Evolutionary conservation across 495 filamentous ascomycete genomes (phyloP), one percentile per base, ranked within the genome.

Genomic region (Penicillium bialowiezense): DNA sequence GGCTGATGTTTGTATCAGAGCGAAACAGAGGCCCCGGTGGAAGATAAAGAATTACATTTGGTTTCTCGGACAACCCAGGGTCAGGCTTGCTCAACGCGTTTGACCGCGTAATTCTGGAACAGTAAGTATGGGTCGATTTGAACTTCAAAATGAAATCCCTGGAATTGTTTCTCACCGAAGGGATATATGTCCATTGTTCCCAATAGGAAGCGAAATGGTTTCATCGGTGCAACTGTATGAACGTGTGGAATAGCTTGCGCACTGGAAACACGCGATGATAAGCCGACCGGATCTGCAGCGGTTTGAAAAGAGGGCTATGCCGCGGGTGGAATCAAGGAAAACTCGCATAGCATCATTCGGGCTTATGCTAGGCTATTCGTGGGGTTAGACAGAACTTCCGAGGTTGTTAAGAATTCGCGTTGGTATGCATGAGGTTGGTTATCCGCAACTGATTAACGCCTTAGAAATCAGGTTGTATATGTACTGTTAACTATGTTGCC

Each of bases 11-110:
- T 26, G 9, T 29, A 13, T 17, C 36, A 2, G 7, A 4, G 34
- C 34, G 51, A 36, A 69, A 69, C 17, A 74, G n/a, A 7, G 66
- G 68, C n/a, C 69, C 71, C 20, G 59, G 54, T 7, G 69, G 71
- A 2, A 74, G 60, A 41, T 67, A 65, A 10, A 74, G 54, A 37
- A 72, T 65, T 20, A 71, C 68, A 59, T 71, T 59, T n/a, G 58
- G 35, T 10, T 28, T 28, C 18, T 26, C 17, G 10, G 45, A 32
- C 5, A 19, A 15, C 34, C 33, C 40, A 17, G 42, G 14, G 20
- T 52, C 17, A 24, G 40, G 19, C 18, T 20, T 17, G 32, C 26
- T 42, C 34, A 36, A 17, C 20, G 19, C 26, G 46, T 19, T 38
- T 26, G 59, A 57, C 47, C 60, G 59, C 17, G 63, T 65, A 29